phyloP scores from a whole-genome alignment of 1,284 basidiomycete species.

The Peniophora sp. region DNA sequence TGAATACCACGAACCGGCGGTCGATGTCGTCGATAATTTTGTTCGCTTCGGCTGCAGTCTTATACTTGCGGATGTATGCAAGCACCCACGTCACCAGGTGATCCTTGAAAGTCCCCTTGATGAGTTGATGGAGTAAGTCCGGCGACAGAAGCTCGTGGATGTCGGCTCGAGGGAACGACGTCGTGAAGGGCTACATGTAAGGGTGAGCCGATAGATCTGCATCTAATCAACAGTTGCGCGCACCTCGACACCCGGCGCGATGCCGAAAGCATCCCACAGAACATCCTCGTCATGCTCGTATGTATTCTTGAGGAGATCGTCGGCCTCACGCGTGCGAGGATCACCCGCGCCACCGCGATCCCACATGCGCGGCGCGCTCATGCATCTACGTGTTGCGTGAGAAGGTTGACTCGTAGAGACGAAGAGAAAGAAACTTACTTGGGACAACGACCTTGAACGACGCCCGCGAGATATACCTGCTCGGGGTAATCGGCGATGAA shows the following conservation, averaged over 20 bases:
- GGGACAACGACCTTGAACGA: slow-evolving; percentile 14
- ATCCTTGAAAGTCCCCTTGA: slow-evolving; percentile 1
- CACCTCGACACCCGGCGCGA: background rate
- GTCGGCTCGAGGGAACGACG: slow-evolving; percentile 1
- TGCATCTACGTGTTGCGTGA: no score
- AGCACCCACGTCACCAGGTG: background rate
- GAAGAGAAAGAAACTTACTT: slow-evolving; percentile 11
- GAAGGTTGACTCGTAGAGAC: no score
- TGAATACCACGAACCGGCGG: background rate
- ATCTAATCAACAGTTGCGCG: background rate
- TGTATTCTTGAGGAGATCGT: background rate
- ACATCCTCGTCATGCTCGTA: background rate
- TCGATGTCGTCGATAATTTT: background rate
- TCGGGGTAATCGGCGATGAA: slow-evolving; percentile 19
- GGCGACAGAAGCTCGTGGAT: slow-evolving; percentile 1
- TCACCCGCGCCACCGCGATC: background rate
- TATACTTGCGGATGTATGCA: background rate
- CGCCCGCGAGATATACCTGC: slow-evolving; percentile 10
- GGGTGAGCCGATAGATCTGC: background rate
- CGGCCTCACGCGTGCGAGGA: background rate
- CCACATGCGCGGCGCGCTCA: no score
- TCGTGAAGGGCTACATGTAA: slow-evolving; percentile 2
- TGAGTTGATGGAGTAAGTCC: slow-evolving; percentile 1
- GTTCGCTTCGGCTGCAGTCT: background rate
- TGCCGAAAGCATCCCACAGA: background rate